Evolutionary conservation across 257 asterid genomes (phyloP), one percentile per base, ranked within the genome.

Genomic region (Solanum dulcamara): DNA sequence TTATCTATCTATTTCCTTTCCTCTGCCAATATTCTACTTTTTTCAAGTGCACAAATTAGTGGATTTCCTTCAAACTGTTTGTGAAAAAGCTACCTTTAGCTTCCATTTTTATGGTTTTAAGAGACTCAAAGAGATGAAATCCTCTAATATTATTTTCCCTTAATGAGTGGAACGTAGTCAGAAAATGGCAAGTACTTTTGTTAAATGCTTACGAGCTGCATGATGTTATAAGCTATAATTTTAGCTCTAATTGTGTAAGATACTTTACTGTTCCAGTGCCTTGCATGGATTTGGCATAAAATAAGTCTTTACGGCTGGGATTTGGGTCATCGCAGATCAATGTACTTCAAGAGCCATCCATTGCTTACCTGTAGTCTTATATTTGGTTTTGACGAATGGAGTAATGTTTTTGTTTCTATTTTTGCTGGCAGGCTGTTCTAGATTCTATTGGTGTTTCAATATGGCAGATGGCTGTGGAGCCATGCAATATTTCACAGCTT

Each of bases 381-480:
- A 30, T 77, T 75, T 77, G 83, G 59, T 77, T 46, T 77, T 10
- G 62, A 77, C 24, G 1, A 48, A 9, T 26, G 20, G 57, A 22
- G n/a, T 84, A 40, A 89, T 62, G 33, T 7, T 44, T 44, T 51
- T 74, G 10, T 48, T 86, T 84, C 24, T 44, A 26, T 81, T 64
- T 84, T 80, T 66, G 57, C 33, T 84, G 91, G 91, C 94, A 97
- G 99, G 91, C 70, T 33, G 94, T 95, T 84, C 85, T 97, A 83
- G 99, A 94, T 84, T 90, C 97, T 4, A 90, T 93, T 8, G 98
- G 99, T 75, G 68, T 91, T 80, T 91, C 99, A 7, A 91, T 97
- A 57, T 95, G 99, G 99, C 98, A 97, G 90, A 93, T 95, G 90
- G 98, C 98, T 70, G 96, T 92, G 32, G 96, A 94, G 86, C 96